Base-by-base conservation (phyloP, 768 basidiomycete species). In the Agaricus sinodeliciosus region DNA sequence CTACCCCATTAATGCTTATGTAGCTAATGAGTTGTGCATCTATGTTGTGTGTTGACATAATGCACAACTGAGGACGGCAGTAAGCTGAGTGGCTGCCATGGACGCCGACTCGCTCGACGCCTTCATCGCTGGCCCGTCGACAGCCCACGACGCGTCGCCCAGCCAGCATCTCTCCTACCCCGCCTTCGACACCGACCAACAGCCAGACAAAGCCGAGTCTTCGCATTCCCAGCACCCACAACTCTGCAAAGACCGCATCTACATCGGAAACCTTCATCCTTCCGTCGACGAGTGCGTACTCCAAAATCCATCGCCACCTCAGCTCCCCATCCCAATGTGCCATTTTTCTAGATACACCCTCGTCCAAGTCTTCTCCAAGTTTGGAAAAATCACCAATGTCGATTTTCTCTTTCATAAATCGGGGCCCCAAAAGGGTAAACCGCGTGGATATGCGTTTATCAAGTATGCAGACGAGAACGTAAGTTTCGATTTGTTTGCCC, bases 341-440 rank as follows among this genome's bases (percentile, higher is more conserved):
- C 16, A 40, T 6, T 28, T 28, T n/a, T 36, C 43, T 58, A 95
- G 93, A 67, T 91, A 92, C 68, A 75, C 90, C 3, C 76, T 99
- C 13, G 79, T 98, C 18, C 90, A 94, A 67, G 68, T 94, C 34
- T 96, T 96, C 69, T 80, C 87, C 28, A 94, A 88, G 69, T 94
- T 85, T 65, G 96, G 96, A 50, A 93, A 91, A 68, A 79, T 98
- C 55, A 80, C 91, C 18, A 91, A 93, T 59, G 79, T 97, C 48
- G 96, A 99, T 68, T 97, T 84, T 67, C 77, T 97, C 57, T 97
- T 97, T 63, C 94, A 99, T 76, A 97, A 95, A 69, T 74, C 87
- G 0, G 96, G 95, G 0, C 77, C 83, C 11, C 69, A 85, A 62
- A 94, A 86, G 64, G 96, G 96, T 15, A 96, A 90, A 65, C 94